Evolutionary conservation across 1,284 basidiomycete species (phyloP), one percentile per base, ranked within the genome.

Genomic region (Ceratobasidium papillatum): DNA sequence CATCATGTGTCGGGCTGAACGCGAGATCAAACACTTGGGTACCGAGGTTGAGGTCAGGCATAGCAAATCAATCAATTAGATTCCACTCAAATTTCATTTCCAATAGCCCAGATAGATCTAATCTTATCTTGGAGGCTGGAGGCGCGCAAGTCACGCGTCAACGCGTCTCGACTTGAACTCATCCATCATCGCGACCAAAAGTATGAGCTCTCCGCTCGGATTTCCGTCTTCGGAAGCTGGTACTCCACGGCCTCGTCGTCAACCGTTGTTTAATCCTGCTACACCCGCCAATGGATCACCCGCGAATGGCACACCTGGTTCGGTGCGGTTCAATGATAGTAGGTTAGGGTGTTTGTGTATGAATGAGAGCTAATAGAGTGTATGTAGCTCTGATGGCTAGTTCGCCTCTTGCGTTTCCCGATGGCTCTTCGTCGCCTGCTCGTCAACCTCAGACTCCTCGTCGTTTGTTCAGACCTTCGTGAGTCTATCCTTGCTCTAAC

Each of bases 21-120:
- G 86, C 88, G 58, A 98, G 85, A 84, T 98, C 96, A 81, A 98
- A 96, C 45, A 95, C 90, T 82, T 98, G 93, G 27, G 89, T 88
- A 64, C 89, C 89, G 52, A 91, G 86, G 34, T 85, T 84, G 66
- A 94, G 89, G 82, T 92, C 90, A 65, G 92, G 89, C 92, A 92
- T 92, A 1, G 43, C 34, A 41, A 36, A 7, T 14, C 14, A 41
- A 41, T 41, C n/a, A n/a, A n/a, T 41, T 41, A 41, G 7, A 41
- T 41, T 41, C 14, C 38, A 22, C 12, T 25, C 41, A 71, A 71
- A 71, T 49, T 71, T 71, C 36, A 59, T 71, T 71, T 41, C 34
- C 36, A 71, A 71, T 69, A n/a, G n/a, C 61, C 41, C 25, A 27
- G 32, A 1, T 19, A 56, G 30, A 51, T 68, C 52, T 71, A 45